Conservation (phyloP, 1,139 yeast genomes). For the Geotrichum reessii region DNA sequence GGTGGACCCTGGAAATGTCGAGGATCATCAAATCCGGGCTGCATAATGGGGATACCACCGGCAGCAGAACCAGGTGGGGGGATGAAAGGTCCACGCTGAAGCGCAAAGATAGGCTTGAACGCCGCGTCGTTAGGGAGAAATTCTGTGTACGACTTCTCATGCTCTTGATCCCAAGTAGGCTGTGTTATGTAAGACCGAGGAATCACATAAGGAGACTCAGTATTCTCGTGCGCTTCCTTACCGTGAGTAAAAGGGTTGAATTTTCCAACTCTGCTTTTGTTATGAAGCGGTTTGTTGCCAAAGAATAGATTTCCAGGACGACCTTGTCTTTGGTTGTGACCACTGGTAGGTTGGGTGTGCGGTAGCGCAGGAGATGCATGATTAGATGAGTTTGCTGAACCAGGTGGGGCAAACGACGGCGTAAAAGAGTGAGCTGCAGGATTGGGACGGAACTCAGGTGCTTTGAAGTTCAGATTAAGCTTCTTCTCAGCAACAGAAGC, state of each 20-base stretch:
- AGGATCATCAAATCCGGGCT: constrained; percentile 26
- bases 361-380: constrained; percentile 20
- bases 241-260: constrained; percentile 54
- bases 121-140: constrained; percentile 19
- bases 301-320: constrained; percentile 33
- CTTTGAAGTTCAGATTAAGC: constrained; percentile 50
- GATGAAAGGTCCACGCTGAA: constrained; percentile 19
- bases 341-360: constrained; percentile 10
- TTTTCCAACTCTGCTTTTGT: constrained; percentile 40
- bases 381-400: constrained; percentile 16
- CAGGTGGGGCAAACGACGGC: constrained; percentile 42
- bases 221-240: constrained; percentile 34
- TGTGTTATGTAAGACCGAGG: constrained; percentile 69
- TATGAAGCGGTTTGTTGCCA: constrained; percentile 49
- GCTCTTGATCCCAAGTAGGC: constrained; percentile 63
- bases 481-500: constrained; percentile 19
- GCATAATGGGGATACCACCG: constrained; percentile 25
- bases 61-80: constrained; percentile 21
- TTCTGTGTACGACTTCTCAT: constrained; percentile 27
- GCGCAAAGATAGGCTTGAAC: constrained; percentile 16
- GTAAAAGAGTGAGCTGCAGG: constrained; percentile 69
- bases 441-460: constrained; percentile 60
- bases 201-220: constrained; percentile 38
- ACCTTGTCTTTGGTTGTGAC: constrained; percentile 7
- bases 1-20: constrained; percentile 27